Evolutionary conservation across 2,329 filamentous ascomycete genomes (phyloP).

Genomic region (Huntiella omanensis): DNA sequence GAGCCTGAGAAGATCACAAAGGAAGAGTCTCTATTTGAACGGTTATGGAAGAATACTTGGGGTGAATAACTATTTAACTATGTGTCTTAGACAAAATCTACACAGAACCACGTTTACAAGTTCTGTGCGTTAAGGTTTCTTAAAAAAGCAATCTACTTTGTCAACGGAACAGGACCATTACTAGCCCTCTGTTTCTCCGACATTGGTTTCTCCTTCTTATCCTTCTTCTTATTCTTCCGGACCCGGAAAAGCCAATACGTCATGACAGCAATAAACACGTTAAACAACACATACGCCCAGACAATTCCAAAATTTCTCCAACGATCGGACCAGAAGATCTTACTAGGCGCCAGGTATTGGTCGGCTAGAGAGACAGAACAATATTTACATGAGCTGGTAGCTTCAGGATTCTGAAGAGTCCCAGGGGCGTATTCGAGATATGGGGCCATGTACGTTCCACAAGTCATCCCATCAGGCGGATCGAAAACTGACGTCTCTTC

Average conservation of each 20-base stretch:
- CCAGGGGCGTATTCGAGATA: constrained; percentile 34
- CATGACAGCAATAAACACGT: constrained; percentile 36
- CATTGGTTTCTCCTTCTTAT: neutral
- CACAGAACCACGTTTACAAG: too few relatives aligned
- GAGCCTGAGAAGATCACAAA: constrained; percentile 69
- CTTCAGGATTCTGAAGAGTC: constrained; percentile 41
- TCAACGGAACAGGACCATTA: too few relatives aligned
- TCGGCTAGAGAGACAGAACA: constrained; percentile 45
- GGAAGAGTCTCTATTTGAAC: constrained; percentile 50
- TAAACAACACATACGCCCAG: constrained; percentile 48
- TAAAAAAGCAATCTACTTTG: neutral
- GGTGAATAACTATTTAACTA: constrained; percentile 20
- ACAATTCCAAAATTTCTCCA: constrained; percentile 57
- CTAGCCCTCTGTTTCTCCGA: neutral
- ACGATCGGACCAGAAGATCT: constrained; percentile 31
- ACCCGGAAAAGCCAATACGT: constrained; percentile 47
- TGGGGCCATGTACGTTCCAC: constrained; percentile 39
- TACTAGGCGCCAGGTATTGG: constrained; percentile 31
- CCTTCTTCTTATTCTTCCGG: constrained; percentile 14
- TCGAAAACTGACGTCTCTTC: constrained; percentile 46
- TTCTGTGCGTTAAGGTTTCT: neutral
- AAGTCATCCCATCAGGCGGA: constrained; percentile 42
- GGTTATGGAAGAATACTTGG: constrained; percentile 39
- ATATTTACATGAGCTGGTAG: constrained; percentile 41
- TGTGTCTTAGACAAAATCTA: too few relatives aligned